These are phyloP conservation scores for Plasmopara viticola DNA, from an alignment of 352 stramenopile species.

Conservation along the genomic window DNA sequence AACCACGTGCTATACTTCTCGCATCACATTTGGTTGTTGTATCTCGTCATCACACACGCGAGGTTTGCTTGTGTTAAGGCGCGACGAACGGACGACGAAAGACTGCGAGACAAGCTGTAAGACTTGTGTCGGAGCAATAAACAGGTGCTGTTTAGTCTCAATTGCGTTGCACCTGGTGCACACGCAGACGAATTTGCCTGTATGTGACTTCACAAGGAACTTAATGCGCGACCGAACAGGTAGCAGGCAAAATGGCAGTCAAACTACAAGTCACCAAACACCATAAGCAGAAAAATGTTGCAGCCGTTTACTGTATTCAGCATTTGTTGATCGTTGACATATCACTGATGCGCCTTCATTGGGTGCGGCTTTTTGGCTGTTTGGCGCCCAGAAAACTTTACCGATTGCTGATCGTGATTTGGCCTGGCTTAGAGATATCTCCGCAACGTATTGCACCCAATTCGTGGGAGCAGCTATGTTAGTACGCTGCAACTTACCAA, in stretches of 20 bases:
- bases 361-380: neutral
- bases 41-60: too few species aligned
- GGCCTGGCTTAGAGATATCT: neutral
- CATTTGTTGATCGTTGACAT: neutral
- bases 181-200: neutral
- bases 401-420: neutral
- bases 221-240: slow-evolving; percentile 6
- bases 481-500: neutral
- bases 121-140: neutral
- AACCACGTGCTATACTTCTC: too few species aligned
- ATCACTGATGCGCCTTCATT: slow-evolving; percentile 3
- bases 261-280: slow-evolving; percentile 3
- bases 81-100: too few species aligned
- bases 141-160: slow-evolving; percentile 1
- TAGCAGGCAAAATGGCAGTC: slow-evolving; percentile 3
- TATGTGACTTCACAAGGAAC: neutral
- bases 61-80: too few species aligned
- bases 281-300: slow-evolving; percentile 2
- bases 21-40: too few species aligned
- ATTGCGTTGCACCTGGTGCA: neutral
- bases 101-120: too few species aligned
- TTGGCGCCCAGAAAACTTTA: neutral
- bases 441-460: too few species aligned
- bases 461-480: neutral
- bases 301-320: slow-evolving; percentile 3